Percentiles rank a stretch among this genome's conserved stretches.
Conservation (phyloP, 78 protist species). For the Pigoraptor vietnamica region DNA sequence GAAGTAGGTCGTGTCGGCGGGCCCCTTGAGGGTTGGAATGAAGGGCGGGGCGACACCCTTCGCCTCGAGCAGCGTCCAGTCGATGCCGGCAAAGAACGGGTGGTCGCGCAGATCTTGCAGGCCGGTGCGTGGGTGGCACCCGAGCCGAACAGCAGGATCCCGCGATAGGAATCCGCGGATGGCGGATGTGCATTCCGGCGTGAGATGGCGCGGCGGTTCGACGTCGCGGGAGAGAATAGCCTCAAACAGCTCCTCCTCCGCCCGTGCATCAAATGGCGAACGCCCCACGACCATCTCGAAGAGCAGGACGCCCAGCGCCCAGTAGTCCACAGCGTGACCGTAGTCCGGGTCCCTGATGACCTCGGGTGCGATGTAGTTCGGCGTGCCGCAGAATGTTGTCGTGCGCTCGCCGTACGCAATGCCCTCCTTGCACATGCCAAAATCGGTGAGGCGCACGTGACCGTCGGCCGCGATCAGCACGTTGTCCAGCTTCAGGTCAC, state of each 20-base stretch:
- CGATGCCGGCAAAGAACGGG: conserved; percentile 54
- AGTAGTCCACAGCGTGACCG: conserved; percentile 83
- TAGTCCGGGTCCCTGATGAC: conserved; percentile 45
- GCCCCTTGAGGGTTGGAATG: neutral
- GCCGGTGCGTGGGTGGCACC: conserved; percentile 20
- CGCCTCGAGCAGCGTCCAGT: conserved; percentile 28
- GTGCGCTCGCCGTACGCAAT: conserved; percentile 24
- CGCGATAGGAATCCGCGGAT: conserved; percentile 23
- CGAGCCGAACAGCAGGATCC: conserved; percentile 30
- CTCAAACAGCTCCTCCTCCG: conserved; percentile 59
- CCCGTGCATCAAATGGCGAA: conserved; percentile 53
- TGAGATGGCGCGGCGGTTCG: neutral
- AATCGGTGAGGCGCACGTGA: conserved; percentile 81
- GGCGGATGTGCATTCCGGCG: neutral
- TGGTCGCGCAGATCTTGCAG: conserved; percentile 27
- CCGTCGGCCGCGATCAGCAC: conserved; percentile 76
- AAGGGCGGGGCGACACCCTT: conserved; percentile 3
- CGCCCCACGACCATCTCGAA: conserved; percentile 78
- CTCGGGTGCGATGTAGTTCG: conserved; percentile 91
- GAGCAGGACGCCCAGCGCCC: conserved; percentile 83
- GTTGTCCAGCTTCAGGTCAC: conserved; percentile 90
- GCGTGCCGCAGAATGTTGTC: conserved; percentile 91
- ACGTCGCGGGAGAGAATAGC: conserved; percentile 34
- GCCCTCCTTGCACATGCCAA: conserved; percentile 49
- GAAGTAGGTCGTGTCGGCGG: neutral